Conservation (phyloP, 202 grass and related monocot species). For the Sporobolus alterniflorus region DNA sequence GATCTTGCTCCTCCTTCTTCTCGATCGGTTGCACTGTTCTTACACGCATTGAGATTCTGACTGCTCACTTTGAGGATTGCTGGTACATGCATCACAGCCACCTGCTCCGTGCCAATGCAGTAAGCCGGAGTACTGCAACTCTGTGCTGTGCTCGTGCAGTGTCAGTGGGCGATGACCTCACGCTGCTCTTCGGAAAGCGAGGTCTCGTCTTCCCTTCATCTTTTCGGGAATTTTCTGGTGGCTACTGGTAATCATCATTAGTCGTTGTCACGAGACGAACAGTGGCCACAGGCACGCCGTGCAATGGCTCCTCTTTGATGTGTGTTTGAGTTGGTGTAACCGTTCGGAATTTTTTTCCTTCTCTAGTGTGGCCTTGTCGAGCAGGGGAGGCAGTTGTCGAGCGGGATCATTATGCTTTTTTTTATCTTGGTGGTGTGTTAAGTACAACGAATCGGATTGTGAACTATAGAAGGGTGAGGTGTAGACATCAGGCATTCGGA, state of each 20-base stretch:
- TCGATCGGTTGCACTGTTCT: too few relatives aligned
- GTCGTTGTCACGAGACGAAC: constrained; percentile 11
- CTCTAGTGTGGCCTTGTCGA: background rate
- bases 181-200: constrained; percentile 18
- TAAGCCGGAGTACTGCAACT: background rate
- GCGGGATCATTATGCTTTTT: background rate
- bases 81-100: background rate
- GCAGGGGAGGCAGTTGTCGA: background rate
- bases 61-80: background rate
- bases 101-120: background rate
- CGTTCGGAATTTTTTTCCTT: background rate
- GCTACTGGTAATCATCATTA: constrained; percentile 7
- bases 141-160: background rate
- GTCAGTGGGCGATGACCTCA: background rate
- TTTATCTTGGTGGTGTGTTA: background rate
- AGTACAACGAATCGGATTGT: background rate
- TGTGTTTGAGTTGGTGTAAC: background rate
- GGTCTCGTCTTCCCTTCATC: background rate
- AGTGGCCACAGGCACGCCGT: too few relatives aligned
- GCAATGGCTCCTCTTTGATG: background rate
- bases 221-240: background rate
- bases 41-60: too few relatives aligned
- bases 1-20: background rate
- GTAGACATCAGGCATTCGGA: background rate
- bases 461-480: background rate